Percentiles rank a stretch among this genome's conserved stretches.
These are phyloP conservation scores for Arthroderma uncinatum DNA, from an alignment of 2,329 filamentous ascomycete species.

Conservation along the genomic window DNA sequence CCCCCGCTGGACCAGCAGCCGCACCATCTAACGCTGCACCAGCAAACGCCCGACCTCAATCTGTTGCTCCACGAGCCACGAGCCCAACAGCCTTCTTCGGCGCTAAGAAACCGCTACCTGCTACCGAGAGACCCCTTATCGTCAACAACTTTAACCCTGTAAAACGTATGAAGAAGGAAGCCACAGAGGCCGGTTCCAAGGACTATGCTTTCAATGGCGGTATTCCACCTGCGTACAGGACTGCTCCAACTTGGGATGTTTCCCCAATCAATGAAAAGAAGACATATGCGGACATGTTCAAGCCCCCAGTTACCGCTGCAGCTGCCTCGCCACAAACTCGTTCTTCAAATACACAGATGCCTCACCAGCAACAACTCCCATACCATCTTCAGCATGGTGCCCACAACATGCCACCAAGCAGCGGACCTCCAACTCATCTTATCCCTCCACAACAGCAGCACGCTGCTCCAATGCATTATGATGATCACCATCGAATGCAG, in stretches of 20 bases:
- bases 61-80: conserved; percentile 37
- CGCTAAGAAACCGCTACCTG: conserved; percentile 58
- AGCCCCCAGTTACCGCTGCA: conserved; percentile 49
- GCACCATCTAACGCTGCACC: conserved; percentile 58
- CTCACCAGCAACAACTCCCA: conserved; percentile 75
- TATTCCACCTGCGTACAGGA: conserved; percentile 75
- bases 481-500: conserved; percentile 77
- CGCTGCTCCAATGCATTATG: conserved; percentile 56
- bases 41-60: conserved; percentile 44
- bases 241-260: conserved; percentile 71
- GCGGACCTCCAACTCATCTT: conserved; percentile 65
- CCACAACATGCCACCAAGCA: conserved; percentile 55
- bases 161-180: conserved; percentile 59
- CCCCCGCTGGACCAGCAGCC: conserved; percentile 51
- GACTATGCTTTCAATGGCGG: conserved; percentile 68
- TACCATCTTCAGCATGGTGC: conserved; percentile 68
- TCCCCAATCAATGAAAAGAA: conserved; percentile 60
- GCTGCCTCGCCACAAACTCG: conserved; percentile 61
- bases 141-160: conserved; percentile 50
- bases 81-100: conserved; percentile 50
- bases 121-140: conserved; percentile 44
- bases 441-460: conserved; percentile 63
- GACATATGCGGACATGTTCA: conserved; percentile 70
- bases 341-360: conserved; percentile 53
- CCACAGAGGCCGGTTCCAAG: conserved; percentile 40